Evolutionary conservation across 805 yeast genomes (phyloP), one percentile per base, ranked within the genome.

Genomic region (Tetrapisispora namnaoensis): DNA sequence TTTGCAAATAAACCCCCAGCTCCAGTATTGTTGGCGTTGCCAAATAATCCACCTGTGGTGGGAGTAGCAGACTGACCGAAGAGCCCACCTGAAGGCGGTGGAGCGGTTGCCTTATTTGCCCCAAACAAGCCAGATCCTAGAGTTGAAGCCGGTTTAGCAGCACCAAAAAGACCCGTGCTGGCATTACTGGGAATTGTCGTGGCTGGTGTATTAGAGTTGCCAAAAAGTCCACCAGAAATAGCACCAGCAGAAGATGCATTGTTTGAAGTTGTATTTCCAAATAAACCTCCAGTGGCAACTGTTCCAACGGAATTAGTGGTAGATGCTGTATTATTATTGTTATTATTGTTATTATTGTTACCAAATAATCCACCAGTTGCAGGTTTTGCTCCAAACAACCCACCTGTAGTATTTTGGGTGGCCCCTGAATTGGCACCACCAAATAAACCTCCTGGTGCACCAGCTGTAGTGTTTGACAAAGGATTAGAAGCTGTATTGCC

Each of bases 1-100:
- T 52, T 57, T n/a, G 62, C 62, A 51, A 62, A 60, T 30, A 61
- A 46, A 1, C 57, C 54, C 34, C 47, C 48, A 18, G 36, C 17
- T 11, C 22, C 40, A 2, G 45, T 34, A 27, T 50, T 30, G 37
- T 42, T 37, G 44, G 9, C 21, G 28, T 50, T 51, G 8, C 60
- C 56, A 51, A 54, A 53, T n/a, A 54, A 39, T 6, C 55, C 49
- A 18, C 52, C 51, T 11, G 44, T 13, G 4, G 39, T 42, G 18
- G 55, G 37, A 17, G 44, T 17, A n/a, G 28, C n/a, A 14, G 20
- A 45, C 14, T 35, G 37, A 3, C 57, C 55, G 35, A 53, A 55
- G 5, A 48, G 40, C 3, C 54, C 52, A 13, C 68, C 64, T 30
- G 58, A 39, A 14, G 55, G 43, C 34, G 45, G 28, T 24, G 42